These are phyloP conservation scores for Chamaecyparis obtusa DNA, from an alignment of 75 land plant species.

Conservation along the genomic window DNA sequence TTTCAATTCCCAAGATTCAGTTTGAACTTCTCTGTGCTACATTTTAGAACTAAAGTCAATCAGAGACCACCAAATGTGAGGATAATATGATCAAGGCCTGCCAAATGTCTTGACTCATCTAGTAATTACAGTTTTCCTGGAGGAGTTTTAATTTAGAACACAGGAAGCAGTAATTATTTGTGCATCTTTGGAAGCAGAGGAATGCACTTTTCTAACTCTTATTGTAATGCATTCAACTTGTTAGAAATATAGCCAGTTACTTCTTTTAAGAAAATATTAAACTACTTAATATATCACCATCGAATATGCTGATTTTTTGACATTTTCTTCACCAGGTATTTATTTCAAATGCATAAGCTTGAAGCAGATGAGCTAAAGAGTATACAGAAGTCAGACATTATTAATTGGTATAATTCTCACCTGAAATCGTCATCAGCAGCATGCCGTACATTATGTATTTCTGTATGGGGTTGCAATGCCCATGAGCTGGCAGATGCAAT, in stretches of 20 bases:
- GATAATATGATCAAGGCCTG: neutral
- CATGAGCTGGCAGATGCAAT: slow-evolving; percentile 25
- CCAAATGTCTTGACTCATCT: neutral
- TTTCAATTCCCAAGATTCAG: neutral
- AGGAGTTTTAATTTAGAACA: neutral
- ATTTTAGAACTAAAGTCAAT: neutral
- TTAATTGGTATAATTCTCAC: slow-evolving; percentile 67
- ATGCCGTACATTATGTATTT: slow-evolving; percentile 62
- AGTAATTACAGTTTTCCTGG: neutral
- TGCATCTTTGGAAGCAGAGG: neutral
- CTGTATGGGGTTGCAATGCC: slow-evolving; percentile 88
- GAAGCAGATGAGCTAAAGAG: slow-evolving; percentile 75
- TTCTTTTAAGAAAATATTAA: neutral
- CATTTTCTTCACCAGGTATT: slow-evolving; percentile 53
- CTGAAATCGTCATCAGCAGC: slow-evolving; percentile 40
- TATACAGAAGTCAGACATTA: slow-evolving; percentile 60
- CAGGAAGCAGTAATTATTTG: neutral
- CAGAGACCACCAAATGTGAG: neutral
- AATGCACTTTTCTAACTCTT: neutral
- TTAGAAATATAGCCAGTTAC: neutral
- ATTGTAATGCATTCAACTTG: neutral
- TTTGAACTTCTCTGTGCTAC: neutral
- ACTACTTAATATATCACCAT: neutral
- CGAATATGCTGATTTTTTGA: neutral
- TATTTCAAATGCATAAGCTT: slow-evolving; percentile 63